A percentile compares a stretch with the other conserved stretches of the same genome.
Conservation (phyloP, 2,329 filamentous ascomycete genomes). For the Sclerotinia sclerotiorum region DNA sequence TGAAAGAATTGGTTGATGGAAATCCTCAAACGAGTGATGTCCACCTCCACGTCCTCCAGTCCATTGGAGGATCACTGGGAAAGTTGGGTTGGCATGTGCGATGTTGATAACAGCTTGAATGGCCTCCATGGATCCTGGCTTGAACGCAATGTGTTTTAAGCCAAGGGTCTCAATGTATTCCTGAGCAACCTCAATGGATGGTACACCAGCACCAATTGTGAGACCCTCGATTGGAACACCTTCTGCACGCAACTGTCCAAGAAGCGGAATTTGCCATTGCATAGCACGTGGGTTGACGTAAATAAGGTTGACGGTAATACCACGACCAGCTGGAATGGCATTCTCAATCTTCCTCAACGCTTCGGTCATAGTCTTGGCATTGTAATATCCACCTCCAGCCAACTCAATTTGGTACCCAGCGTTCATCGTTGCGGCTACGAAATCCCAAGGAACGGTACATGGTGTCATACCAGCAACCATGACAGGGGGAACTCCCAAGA, state of each 20-base stretch:
- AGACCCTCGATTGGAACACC: slow-evolving; percentile 90
- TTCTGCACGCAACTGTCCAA: slow-evolving; percentile 76
- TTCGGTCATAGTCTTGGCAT: slow-evolving; percentile 76
- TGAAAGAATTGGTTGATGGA: slow-evolving; percentile 85
- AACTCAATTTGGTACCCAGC: slow-evolving; percentile 93
- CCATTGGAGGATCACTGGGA: slow-evolving; percentile 94
- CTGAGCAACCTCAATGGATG: slow-evolving; percentile 87
- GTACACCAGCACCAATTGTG: slow-evolving; percentile 89
- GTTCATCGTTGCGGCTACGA: slow-evolving; percentile 89
- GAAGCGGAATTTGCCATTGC: slow-evolving; percentile 87
- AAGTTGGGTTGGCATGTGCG: slow-evolving; percentile 87
- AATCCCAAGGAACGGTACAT: slow-evolving; percentile 84
- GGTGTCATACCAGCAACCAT: slow-evolving; percentile 96
- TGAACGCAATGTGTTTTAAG: slow-evolving; percentile 91
- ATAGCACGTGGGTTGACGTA: slow-evolving; percentile 89
- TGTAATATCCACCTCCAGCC: slow-evolving; percentile 86
- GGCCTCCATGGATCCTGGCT: slow-evolving; percentile 84
- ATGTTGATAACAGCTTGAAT: slow-evolving; percentile 92
- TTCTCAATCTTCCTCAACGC: slow-evolving; percentile 83
- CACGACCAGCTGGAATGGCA: slow-evolving; percentile 77
- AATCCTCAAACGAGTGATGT: slow-evolving; percentile 93
- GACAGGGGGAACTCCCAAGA: slow-evolving; percentile 80
- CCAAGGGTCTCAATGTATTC: slow-evolving; percentile 93
- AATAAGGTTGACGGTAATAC: slow-evolving; percentile 87
- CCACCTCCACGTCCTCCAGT: slow-evolving; percentile 91